phyloP scores from a whole-genome alignment of 768 basidiomycete genomes.

The Steccherinum ochraceum region DNA sequence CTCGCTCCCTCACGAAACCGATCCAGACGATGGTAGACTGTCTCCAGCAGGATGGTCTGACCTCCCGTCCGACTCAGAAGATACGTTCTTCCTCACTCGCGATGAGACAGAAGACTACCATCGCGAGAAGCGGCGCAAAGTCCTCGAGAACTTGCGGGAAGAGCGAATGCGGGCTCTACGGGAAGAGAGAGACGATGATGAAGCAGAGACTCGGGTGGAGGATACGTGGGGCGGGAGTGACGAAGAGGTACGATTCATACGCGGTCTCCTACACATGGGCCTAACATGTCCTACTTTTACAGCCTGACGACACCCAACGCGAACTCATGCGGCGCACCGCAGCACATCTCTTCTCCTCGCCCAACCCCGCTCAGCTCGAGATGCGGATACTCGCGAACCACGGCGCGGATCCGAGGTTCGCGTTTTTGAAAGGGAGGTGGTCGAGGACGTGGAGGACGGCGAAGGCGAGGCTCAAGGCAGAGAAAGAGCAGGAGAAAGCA shows the following conservation, averaged over 20 bases:
- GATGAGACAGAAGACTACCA: conserved; percentile 61
- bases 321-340: conserved; percentile 76
- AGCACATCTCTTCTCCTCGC: conserved; percentile 56
- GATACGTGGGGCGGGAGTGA: conserved; percentile 65
- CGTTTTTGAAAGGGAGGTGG: conserved; percentile 79
- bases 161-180: conserved; percentile 58
- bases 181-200: conserved; percentile 34
- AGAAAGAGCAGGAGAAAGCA: conserved; percentile 14
- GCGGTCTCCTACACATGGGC: too few species aligned
- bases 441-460: conserved; percentile 51
- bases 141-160: conserved; percentile 54
- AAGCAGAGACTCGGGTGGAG: conserved; percentile 18
- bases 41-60: conserved; percentile 75
- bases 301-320: conserved; percentile 56
- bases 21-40: not conserved
- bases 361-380: conserved; percentile 77
- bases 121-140: conserved; percentile 58
- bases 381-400: conserved; percentile 87
- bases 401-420: conserved; percentile 70
- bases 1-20: conserved; percentile 7
- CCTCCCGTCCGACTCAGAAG: conserved; percentile 80
- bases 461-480: conserved; percentile 39
- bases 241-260: conserved; percentile 51
- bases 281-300: too few species aligned
- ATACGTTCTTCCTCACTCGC: conserved; percentile 72